These are phyloP conservation scores for Malassezia dermatis DNA, from an alignment of 1,284 basidiomycete species.

Conservation along the genomic window DNA sequence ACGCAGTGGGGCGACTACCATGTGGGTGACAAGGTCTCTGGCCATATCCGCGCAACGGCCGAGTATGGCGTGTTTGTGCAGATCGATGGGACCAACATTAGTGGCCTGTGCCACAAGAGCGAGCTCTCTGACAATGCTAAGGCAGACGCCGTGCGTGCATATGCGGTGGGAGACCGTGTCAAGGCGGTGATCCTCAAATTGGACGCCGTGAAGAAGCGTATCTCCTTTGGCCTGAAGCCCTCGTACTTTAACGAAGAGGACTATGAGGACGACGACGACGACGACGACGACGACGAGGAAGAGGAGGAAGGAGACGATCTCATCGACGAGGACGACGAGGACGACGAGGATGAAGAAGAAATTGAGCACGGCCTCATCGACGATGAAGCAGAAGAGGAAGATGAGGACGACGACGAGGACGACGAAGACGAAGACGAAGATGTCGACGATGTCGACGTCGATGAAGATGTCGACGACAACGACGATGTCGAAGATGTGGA, in stretches of 20 bases:
- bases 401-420: neutral
- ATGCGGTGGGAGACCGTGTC: conserved; percentile 75
- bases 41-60: conserved; percentile 55
- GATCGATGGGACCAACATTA: conserved; percentile 69
- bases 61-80: conserved; percentile 85
- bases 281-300: conserved; percentile 51
- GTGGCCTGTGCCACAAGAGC: conserved; percentile 79
- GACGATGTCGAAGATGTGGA: conserved; percentile 7
- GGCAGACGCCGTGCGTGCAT: conserved; percentile 64
- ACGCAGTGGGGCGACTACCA: conserved; percentile 24
- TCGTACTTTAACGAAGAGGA: conserved; percentile 60
- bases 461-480: neutral
- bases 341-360: conserved; percentile 12
- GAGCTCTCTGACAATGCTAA: conserved; percentile 23
- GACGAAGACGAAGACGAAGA: neutral
- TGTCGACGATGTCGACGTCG: neutral
- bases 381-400: neutral
- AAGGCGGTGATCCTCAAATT: conserved; percentile 67
- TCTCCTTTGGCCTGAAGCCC: conserved; percentile 80
- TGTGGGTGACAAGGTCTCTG: conserved; percentile 48
- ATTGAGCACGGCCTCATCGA: conserved; percentile 55
- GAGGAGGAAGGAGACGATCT: conserved; percentile 24
- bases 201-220: conserved; percentile 63
- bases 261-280: conserved; percentile 40
- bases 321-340: conserved; percentile 17